These are phyloP conservation scores for Nectriaceae sp. DNA, from an alignment of 2,329 filamentous ascomycete species.

Conservation along the genomic window DNA sequence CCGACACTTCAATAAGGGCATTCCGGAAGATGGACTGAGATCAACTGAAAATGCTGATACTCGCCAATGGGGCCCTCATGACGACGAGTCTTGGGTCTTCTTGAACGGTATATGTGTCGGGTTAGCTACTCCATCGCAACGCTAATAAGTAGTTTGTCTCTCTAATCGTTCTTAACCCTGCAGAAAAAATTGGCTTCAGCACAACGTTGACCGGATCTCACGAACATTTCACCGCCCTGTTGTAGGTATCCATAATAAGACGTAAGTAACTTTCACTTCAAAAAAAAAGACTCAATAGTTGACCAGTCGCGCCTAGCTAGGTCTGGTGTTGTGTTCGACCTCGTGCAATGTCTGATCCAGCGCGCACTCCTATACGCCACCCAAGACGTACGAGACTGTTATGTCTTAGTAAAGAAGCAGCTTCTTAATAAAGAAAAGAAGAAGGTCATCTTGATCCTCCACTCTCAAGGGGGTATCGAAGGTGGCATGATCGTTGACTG, in stretches of 20 bases:
- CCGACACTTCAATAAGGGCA: too few species aligned
- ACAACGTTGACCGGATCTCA: too few species aligned
- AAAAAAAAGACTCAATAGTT: background rate
- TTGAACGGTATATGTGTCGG: too few species aligned
- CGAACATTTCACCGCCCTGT: conserved; percentile 15
- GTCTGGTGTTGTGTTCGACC: conserved; percentile 15
- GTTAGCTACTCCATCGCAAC: too few species aligned
- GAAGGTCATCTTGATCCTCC: conserved; percentile 15
- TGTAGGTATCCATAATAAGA: conserved; percentile 15
- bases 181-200: too few species aligned
- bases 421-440: conserved; percentile 9
- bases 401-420: conserved; percentile 16
- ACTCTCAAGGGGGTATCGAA: conserved; percentile 16
- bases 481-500: conserved; percentile 19
- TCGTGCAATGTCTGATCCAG: conserved; percentile 15
- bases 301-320: conserved; percentile 2
- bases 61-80: too few species aligned
- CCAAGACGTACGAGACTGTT: conserved; percentile 15
- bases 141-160: too few species aligned
- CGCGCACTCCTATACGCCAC: conserved; percentile 16
- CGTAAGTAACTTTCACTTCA: conserved; percentile 4
- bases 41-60: too few species aligned
- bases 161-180: too few species aligned
- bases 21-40: too few species aligned
- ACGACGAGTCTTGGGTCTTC: too few species aligned